Base-by-base conservation (phyloP, 768 basidiomycete species). In the Peribolospora kevripleyi region DNA sequence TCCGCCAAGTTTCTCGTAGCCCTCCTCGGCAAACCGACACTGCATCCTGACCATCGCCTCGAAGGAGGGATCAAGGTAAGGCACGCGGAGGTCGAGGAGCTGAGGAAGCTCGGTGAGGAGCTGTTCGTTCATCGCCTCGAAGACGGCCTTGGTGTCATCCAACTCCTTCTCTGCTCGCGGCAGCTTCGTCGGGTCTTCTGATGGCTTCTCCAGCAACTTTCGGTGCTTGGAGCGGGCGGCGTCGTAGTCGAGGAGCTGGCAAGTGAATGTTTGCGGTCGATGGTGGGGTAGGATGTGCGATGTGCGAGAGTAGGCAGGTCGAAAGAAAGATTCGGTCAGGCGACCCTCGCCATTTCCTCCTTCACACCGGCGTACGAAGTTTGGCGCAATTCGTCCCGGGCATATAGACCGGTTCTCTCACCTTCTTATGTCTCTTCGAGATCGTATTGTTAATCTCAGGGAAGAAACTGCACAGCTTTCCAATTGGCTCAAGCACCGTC, bases 31-130 rank as follows among this genome's bases (percentile, higher is more conserved):
- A 65, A 97, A 97, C 64, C 90, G 88, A 64, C 84, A 78, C 65
- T 98, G 93, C 78, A 93, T 84, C 40, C 93, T 77, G 52, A 72
- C 87, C 91, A 97, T 97, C 49, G 91, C 85, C 69, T 97, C 93
- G 66, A 97, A 97, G 61, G 84, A 88, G 4, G 93, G 93, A 67
- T 97, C 93, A 59, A 97, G 90, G 73, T 85, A 98, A 0, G 93
- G 93, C 37, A 98, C 83, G 45, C 93, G 84, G 14, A 95, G 77
- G 63, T 95, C 90, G 51, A 97, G 76, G 46, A 98, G 71, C 61
- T 90, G 80, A 0, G 93, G 93, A 11, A 98, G 73, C 62, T 97
- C 93, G 38, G 73, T 69, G 61, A 91, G 81, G 63, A 97, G 78
- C 62, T 95, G 87, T 46, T 83, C 79, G 65, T 98, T 97, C 61